A percentile compares a stretch with the other conserved stretches of the same genome.
Conservation (phyloP, 2,329 filamentous ascomycete genomes). For the Exserohilum rostratum region DNA sequence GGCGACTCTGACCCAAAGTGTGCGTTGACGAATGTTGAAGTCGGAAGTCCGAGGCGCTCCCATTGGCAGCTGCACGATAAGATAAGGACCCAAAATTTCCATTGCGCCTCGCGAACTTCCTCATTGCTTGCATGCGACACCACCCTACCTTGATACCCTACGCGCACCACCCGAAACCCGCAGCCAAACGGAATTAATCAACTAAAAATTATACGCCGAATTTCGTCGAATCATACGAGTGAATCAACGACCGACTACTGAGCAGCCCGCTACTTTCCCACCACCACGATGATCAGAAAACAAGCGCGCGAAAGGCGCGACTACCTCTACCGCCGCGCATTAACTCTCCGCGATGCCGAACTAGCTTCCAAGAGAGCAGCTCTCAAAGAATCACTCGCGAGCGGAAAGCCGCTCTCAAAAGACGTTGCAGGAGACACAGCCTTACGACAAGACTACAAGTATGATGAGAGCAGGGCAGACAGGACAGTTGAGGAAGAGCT, state of each 20-base stretch:
- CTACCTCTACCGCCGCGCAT: slow-evolving; percentile 80
- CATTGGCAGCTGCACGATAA: slow-evolving; percentile 15
- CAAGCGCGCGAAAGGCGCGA: slow-evolving; percentile 81
- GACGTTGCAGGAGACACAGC: slow-evolving; percentile 84
- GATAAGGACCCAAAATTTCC: slow-evolving; percentile 13
- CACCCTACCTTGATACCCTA: slow-evolving; percentile 2
- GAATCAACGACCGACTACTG: background rate
- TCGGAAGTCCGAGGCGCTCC: slow-evolving; percentile 11
- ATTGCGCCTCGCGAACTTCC: slow-evolving; percentile 9
- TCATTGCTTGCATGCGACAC: slow-evolving; percentile 2
- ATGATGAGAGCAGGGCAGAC: slow-evolving; percentile 82
- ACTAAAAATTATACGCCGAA: background rate
- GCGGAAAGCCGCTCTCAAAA: slow-evolving; percentile 83
- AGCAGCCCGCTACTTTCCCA: no score
- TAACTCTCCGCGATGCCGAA: slow-evolving; percentile 79
- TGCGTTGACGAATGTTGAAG: background rate
- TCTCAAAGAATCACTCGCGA: slow-evolving; percentile 83
- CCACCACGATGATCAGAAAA: slow-evolving; percentile 40
- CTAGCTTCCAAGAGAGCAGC: slow-evolving; percentile 90
- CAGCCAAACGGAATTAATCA: background rate
- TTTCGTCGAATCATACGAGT: background rate
- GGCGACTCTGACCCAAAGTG: no score
- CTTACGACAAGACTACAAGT: slow-evolving; percentile 87
- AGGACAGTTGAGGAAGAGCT: slow-evolving; percentile 70
- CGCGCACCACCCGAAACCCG: background rate